Evolutionary conservation across 2,329 filamentous ascomycete species (phyloP).

Genomic region (Lasiodiplodia hormozganensis): DNA sequence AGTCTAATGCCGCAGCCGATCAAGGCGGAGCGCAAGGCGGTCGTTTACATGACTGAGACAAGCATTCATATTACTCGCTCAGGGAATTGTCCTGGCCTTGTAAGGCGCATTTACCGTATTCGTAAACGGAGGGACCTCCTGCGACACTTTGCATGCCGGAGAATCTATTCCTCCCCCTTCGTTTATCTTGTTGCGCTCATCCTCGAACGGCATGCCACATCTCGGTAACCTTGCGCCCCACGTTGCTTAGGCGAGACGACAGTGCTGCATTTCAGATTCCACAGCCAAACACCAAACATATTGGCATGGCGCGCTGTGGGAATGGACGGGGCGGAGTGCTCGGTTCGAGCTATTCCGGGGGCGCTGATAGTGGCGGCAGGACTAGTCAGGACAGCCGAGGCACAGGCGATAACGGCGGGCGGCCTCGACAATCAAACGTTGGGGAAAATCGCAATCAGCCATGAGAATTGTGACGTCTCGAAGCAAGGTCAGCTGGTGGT

Average conservation of each 20-base stretch:
- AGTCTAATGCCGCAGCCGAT: conserved; percentile 7
- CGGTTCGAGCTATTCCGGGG: conserved; percentile 2
- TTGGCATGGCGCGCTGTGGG: neutral
- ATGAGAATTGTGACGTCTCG: neutral
- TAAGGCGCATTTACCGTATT: neutral
- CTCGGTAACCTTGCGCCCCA: neutral
- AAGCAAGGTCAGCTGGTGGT: neutral
- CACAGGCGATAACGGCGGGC: neutral
- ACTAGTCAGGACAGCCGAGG: neutral
- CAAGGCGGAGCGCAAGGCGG: too few relatives aligned
- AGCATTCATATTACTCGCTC: neutral
- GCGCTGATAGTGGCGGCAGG: conserved; percentile 10
- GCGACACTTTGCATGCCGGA: conserved; percentile 13
- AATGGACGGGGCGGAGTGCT: neutral
- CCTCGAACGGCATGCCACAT: conserved; percentile 15
- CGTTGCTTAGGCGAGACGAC: neutral
- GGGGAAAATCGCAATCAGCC: neutral
- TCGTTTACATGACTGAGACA: too few relatives aligned
- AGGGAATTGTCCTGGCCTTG: neutral
- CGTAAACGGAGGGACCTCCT: neutral
- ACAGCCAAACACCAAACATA: too few relatives aligned
- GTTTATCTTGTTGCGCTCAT: conserved; percentile 13
- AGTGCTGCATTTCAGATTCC: neutral
- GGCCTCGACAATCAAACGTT: neutral
- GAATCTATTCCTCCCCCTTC: conserved; percentile 2